Base-by-base conservation (phyloP, 2,329 filamentous ascomycete species). In the Trichophyton equinum region DNA sequence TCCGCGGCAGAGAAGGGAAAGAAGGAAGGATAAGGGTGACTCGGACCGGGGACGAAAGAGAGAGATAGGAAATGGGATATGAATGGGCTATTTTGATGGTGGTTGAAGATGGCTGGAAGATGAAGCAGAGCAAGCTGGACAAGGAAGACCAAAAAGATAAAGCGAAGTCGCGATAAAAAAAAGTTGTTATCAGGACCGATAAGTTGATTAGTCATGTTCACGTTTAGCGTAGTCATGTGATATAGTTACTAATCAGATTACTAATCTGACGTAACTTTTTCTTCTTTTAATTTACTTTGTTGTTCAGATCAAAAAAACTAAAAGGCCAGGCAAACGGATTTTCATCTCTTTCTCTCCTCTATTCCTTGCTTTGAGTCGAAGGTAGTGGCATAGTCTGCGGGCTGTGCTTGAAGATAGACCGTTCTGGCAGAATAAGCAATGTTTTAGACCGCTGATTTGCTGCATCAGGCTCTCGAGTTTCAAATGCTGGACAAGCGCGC, bases 141-240 rank as follows among this genome's bases (percentile, higher is more conserved):
- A 18, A 25, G 55, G n/a, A 22, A 71, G 68, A 71, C 68, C 65
- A 64, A 63, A 65, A 66, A 67, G 67, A 67, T 64, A 62, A 59
- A 58, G 58, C 60, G 15, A 63, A 44, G n/a, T 57, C 33, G 33
- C 33, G 55, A 57, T 40, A 44, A 57, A 44, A 53, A 44, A 44
- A 44, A 44, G 40, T 44, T 53, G 49, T 53, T 53, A 53, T 53
- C 49, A 53, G 49, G 18, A 25, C 40, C 49, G 49, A 53, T 53
- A 53, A 53, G 44, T 33, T 53, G 49, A 22, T 53, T 53, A 53
- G 49, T 53, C 49, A 53, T 13, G 3, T 33, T 4, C 13, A 33
- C 18, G 9, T 53, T 53, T 53, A 33, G 4, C 3, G 2, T 15
- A 27, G 49, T 53, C 49, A 53, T 13, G 13, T 53, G 49, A 7